These are phyloP conservation scores for Rosa hybrid DNA, from an alignment of 331 rosid species.

Conservation along the genomic window DNA sequence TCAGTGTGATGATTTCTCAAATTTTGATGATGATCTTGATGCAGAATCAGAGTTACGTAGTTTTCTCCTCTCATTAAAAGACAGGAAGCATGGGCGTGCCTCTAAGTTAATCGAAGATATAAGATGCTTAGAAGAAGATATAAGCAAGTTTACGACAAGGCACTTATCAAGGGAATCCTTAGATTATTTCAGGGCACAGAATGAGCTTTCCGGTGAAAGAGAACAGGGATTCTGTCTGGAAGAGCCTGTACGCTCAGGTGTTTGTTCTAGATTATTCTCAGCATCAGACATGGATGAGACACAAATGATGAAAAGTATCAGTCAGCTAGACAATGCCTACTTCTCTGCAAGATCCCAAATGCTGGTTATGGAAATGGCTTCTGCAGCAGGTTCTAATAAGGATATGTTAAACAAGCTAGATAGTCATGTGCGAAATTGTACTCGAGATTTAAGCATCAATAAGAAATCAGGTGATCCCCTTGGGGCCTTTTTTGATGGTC, in stretches of 20 bases:
- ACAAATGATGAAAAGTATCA: conserved; percentile 39
- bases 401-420: conserved; percentile 40
- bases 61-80: conserved; percentile 47
- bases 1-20: conserved; percentile 37
- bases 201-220: conserved; percentile 29
- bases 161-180: conserved; percentile 36
- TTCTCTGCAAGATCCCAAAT: conserved; percentile 47
- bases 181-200: conserved; percentile 24
- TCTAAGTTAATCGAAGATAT: conserved; percentile 53
- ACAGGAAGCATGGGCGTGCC: conserved; percentile 45
- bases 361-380: conserved; percentile 30
- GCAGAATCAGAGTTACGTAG: conserved; percentile 43
- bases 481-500: conserved; percentile 65
- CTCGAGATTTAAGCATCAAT: conserved; percentile 33
- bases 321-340: conserved; percentile 54
- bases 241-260: conserved; percentile 31
- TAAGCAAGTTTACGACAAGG: conserved; percentile 44
- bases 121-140: conserved; percentile 58
- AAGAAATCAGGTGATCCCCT: conserved; percentile 37
- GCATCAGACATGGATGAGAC: conserved; percentile 38
- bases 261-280: conserved; percentile 26
- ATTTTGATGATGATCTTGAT: conserved; percentile 36
- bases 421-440: conserved; percentile 28
- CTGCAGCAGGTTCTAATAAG: conserved; percentile 36
- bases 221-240: conserved; percentile 15